phyloP scores from a whole-genome alignment of 306 rosid species.

The Amphicarpaea edgeworthii region DNA sequence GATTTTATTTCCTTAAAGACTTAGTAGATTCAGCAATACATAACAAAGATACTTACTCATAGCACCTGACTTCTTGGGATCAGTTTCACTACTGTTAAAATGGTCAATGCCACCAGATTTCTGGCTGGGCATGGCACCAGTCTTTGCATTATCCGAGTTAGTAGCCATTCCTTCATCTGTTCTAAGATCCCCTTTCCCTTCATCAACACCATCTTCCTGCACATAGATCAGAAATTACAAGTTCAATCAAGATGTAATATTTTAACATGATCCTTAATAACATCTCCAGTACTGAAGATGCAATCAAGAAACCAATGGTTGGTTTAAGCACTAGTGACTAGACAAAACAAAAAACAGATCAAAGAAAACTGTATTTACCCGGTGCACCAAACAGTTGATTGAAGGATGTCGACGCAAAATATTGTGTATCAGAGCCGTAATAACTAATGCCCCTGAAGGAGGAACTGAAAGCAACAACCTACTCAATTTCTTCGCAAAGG shows the following conservation, averaged over 20 bases:
- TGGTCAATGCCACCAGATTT: constrained; percentile 75
- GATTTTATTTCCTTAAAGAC: background rate
- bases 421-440: constrained; percentile 83
- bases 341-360: constrained; percentile 12
- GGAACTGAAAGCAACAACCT: constrained; percentile 82
- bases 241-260: constrained; percentile 27
- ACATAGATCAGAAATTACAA: constrained; percentile 35
- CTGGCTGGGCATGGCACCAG: constrained; percentile 45
- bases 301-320: constrained; percentile 3
- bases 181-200: constrained; percentile 53
- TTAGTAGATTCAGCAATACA: background rate
- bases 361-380: constrained; percentile 56
- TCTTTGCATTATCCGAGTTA: constrained; percentile 45
- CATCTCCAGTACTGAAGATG: constrained; percentile 10
- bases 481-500: constrained; percentile 92
- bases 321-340: background rate
- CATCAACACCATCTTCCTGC: constrained; percentile 63
- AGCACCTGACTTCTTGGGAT: constrained; percentile 80
- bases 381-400: constrained; percentile 87
- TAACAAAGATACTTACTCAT: constrained; percentile 68
- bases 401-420: constrained; percentile 92
- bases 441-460: constrained; percentile 89
- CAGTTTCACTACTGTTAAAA: constrained; percentile 71
- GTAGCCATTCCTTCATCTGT: constrained; percentile 51
- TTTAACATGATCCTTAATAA: constrained; percentile 21